Evolutionary conservation across 352 stramenopile genomes (phyloP), one percentile per base, ranked within the genome.

Genomic region (Phytophthora fragariaefolia): DNA sequence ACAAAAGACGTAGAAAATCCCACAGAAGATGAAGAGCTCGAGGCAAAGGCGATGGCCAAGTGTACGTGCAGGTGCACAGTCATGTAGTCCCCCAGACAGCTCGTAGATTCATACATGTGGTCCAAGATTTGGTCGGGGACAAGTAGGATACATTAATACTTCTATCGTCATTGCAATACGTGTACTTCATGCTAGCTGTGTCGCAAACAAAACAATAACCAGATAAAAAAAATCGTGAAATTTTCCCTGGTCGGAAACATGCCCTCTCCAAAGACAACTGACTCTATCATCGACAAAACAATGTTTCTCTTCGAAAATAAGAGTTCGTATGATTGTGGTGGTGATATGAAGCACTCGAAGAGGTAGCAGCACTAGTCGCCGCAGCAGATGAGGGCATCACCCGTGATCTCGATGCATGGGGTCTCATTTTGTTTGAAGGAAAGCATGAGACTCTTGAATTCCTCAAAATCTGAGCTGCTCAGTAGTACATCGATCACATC

Each of bases 361-460:
- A n/a, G n/a, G 4, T 23, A 22, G 9, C 32, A 17, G 24, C 12
- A 36, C 23, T 74, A 82, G 45, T 78, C 61, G 46, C 67, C 59
- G 43, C 55, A 80, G 20, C 64, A 73, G 20, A 92, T 40, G 15
- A 93, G 68, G n/a, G 79, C 61, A 55, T 92, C 81, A 38, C 85
- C 81, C 22, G 78, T 85, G 67, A 92, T 92, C 61, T 95, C 81
- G 55, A 95, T 93, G 54, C 75, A 83, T 1, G 84, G 80, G 10
- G 73, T 82, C 42, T 95, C 83, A 55, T 95, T 93, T 45, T 92
- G 85, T 67, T 94, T 96, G 70, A 88, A 93, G 23, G 84, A 94
- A 17, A 96, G 71, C 85, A 96, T 94, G 23, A 96, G 80, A 40
- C 65, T 87, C 75, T 94, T 94, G 69, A 96, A 96, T 52, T 96